phyloP scores from a whole-genome alignment of 2,329 filamentous ascomycete species.

The Curvularia spicifera region DNA sequence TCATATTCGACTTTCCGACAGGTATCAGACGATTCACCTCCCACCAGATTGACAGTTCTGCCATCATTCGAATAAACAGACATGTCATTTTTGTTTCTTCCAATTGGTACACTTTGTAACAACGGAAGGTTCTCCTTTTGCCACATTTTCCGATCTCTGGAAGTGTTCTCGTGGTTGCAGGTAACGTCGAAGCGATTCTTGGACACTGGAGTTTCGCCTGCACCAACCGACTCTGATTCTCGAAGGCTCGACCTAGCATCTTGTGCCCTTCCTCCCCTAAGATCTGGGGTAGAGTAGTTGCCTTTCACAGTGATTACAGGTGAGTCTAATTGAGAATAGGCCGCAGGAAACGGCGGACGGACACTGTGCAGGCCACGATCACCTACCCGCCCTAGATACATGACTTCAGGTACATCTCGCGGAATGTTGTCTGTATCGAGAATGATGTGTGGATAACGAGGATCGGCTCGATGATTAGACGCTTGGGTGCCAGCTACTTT shows the following conservation, averaged over 20 bases:
- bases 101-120: background rate
- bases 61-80: background rate
- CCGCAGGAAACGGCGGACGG: background rate
- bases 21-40: background rate
- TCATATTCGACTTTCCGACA: conserved; percentile 8
- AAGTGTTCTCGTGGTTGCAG: background rate
- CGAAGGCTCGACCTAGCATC: background rate
- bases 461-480: background rate
- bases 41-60: background rate
- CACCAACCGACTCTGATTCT: background rate
- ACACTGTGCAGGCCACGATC: conserved; percentile 3
- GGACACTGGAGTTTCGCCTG: background rate
- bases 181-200: background rate
- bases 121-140: background rate
- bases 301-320: background rate
- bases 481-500: conserved; percentile 5
- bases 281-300: background rate
- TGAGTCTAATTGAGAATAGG: background rate
- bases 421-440: background rate
- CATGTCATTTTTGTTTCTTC: background rate
- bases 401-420: background rate
- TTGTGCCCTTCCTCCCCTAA: background rate
- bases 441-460: background rate
- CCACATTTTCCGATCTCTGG: conserved; percentile 10
- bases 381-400: background rate